Base-by-base conservation (phyloP, 1,284 basidiomycete genomes). In the Hemileia vastatrix region DNA sequence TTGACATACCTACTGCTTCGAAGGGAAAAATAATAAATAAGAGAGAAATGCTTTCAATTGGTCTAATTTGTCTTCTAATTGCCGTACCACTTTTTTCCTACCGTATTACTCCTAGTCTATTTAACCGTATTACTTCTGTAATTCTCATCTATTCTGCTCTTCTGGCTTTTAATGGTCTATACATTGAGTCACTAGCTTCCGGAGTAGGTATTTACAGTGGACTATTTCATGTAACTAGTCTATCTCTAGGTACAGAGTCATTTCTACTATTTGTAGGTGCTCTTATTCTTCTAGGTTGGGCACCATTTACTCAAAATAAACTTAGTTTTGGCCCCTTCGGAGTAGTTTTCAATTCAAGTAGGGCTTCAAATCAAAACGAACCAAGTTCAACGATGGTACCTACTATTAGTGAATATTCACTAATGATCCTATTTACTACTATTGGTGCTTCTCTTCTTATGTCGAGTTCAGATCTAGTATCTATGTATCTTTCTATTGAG, bases 181-280 rank as follows among this genome's bases (percentile, higher is more conserved):
- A 71, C 65, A 63, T 67, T 64, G 64, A 70, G 59, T 66, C 65
- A 61, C 65, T 72, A 67, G 71, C 66, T 56, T 68, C 70, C 63
- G 71, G 70, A 66, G 62, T 74, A 68, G 68, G 72, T 70, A 68
- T 74, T 64, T 74, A 69, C 66, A 73, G 71, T 72, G 73, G 72
- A 61, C 65, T 74, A 70, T 73, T 73, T 64, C 66, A 73, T 65
- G 70, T n/a, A n/a, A n/a, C n/a, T n/a, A n/a, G n/a, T n/a, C n/a
- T n/a, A n/a, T n/a, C n/a, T n/a, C n/a, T n/a, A n/a, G n/a, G n/a
- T n/a, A n/a, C n/a, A n/a, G n/a, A n/a, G n/a, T n/a, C n/a, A n/a
- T n/a, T n/a, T n/a, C n/a, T n/a, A n/a, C n/a, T n/a, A n/a, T n/a
- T n/a, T n/a, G n/a, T n/a, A n/a, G n/a, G n/a, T n/a, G n/a, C n/a